Evolutionary conservation across 306 rosid species (phyloP).

Genomic region (Argentina anserina): DNA sequence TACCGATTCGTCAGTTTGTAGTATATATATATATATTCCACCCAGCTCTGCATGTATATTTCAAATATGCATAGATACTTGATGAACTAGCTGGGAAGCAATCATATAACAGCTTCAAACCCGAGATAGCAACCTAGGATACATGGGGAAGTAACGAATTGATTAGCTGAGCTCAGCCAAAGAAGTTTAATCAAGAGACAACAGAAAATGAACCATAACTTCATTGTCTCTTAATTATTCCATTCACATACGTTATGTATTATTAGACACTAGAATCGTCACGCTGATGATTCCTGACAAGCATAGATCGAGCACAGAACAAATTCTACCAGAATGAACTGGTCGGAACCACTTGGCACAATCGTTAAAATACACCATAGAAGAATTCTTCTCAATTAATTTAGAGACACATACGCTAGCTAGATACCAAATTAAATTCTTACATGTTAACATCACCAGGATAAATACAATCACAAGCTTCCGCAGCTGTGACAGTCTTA

Average conservation of each 20-base stretch:
- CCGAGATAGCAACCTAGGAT: not conserved
- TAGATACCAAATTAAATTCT: not conserved
- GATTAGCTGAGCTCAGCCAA: not conserved
- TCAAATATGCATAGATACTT: no score
- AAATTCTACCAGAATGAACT: not conserved
- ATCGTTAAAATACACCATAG: not conserved
- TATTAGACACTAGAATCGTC: not conserved
- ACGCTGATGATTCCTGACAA: not conserved
- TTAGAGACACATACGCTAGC: not conserved
- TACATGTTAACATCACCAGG: not conserved
- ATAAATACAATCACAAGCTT: constrained; percentile 5
- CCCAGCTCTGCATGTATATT: no score
- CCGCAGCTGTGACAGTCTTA: not conserved
- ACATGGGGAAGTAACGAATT: no score
- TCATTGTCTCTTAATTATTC: not conserved
- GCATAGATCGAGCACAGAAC: no score
- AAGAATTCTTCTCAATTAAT: not conserved
- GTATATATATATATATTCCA: no score
- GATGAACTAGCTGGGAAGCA: not conserved
- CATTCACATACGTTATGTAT: not conserved
- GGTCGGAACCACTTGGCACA: not conserved
- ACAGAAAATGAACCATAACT: not conserved
- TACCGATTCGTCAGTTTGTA: not conserved
- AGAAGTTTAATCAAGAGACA: not conserved
- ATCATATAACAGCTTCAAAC: not conserved